A percentile compares a stretch with the other conserved stretches of the same genome.
These are phyloP conservation scores for Atractiella rhizophila DNA, from an alignment of 768 basidiomycete species.

Conservation along the genomic window DNA sequence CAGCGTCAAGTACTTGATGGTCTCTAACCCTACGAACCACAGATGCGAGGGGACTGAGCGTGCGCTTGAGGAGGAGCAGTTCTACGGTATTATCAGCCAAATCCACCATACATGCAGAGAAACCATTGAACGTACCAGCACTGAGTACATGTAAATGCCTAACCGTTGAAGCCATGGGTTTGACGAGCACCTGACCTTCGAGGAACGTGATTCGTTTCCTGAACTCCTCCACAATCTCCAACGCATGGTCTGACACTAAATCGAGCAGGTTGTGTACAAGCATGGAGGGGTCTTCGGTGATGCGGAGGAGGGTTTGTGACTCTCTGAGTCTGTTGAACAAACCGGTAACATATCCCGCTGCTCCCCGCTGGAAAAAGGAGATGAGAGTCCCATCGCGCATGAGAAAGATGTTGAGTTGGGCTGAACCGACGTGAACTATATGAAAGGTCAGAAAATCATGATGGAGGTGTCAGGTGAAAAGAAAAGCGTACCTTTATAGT, in stretches of 20 bases:
- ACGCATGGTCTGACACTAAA: conserved; percentile 38
- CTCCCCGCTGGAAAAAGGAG: neutral
- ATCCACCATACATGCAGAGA: too few species aligned
- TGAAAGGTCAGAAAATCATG: neutral
- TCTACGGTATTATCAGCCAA: too few species aligned
- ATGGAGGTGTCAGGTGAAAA: neutral
- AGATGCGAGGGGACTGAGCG: too few species aligned
- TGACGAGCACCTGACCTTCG: neutral
- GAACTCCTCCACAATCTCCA: conserved; percentile 38
- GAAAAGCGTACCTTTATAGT: neutral
- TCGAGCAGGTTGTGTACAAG: conserved; percentile 44
- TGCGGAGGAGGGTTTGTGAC: conserved; percentile 23
- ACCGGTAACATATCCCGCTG: neutral
- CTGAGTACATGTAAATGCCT: conserved; percentile 1
- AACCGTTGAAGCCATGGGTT: neutral
- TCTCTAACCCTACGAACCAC: too few species aligned
- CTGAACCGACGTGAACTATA: neutral
- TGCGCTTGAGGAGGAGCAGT: too few species aligned
- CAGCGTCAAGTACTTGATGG: too few species aligned
- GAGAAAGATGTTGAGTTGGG: neutral
- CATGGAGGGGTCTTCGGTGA: conserved; percentile 39
- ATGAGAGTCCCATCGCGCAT: conserved; percentile 1
- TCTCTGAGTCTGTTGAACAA: neutral
- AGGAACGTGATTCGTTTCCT: neutral
- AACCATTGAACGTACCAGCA: too few species aligned